phyloP scores from a whole-genome alignment of 306 rosid genomes.

The Psophocarpus tetragonolobus region DNA sequence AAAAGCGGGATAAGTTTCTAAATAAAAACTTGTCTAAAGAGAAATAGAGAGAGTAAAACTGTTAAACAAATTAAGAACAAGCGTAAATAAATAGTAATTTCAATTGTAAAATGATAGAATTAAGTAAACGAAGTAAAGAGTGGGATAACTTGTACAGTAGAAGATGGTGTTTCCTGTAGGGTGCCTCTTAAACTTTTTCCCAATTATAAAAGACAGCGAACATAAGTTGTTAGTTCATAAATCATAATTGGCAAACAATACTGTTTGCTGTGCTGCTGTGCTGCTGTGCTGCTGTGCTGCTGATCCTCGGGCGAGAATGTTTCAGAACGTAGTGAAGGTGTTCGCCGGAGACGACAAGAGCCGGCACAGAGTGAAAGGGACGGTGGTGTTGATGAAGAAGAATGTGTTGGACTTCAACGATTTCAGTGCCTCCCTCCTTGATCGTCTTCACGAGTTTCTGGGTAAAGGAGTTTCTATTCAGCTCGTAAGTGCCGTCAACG shows the following conservation, averaged over 20 bases:
- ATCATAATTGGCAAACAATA: not conserved
- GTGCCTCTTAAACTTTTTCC: no score
- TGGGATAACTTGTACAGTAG: not conserved
- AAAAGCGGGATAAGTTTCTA: no score
- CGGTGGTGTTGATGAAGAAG: constrained; percentile 72
- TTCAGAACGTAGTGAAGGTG: constrained; percentile 9
- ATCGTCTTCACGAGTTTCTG: constrained; percentile 57
- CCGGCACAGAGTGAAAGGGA: constrained; percentile 46
- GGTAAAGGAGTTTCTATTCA: constrained; percentile 58
- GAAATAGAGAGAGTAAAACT: no score
- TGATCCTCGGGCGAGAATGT: constrained; percentile 3
- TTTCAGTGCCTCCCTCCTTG: constrained; percentile 52
- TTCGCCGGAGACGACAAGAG: not conserved
- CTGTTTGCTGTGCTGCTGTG: no score
- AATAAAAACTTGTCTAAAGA: no score
- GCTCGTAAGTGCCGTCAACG: constrained; percentile 59
- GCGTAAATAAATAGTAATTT: no score
- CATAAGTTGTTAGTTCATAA: not conserved
- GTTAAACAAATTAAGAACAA: no score
- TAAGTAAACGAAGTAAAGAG: not conserved
- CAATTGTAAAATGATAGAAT: no score
- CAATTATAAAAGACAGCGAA: constrained; percentile 6
- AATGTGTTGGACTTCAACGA: constrained; percentile 76
- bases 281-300: no score
- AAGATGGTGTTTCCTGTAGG: no score